phyloP scores from a whole-genome alignment of 495 filamentous ascomycete species.

The Xylaria scruposa region DNA sequence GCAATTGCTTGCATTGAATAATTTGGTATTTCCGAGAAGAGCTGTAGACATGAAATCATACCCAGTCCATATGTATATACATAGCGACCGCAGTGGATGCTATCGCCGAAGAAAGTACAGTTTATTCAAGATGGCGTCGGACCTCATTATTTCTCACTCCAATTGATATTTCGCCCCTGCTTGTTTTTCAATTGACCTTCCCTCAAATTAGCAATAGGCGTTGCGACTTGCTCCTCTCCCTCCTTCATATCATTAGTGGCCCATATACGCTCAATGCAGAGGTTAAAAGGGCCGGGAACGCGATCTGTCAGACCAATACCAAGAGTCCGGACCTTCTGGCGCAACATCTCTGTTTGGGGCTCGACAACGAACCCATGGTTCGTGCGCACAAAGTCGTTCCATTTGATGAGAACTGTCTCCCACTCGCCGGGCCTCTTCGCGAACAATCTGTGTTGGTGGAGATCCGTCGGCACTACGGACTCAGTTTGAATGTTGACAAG shows the following conservation, averaged over 20 bases:
- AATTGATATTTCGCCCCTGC: constrained; percentile 53
- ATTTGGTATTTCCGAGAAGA: constrained; percentile 4
- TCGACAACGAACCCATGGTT: constrained; percentile 90
- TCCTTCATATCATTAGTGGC: constrained; percentile 66
- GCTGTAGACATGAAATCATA: constrained; percentile 22
- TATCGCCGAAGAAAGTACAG: constrained; percentile 8
- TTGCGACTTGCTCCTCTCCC: constrained; percentile 41
- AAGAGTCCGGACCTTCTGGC: constrained; percentile 81
- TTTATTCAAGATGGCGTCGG: neutral
- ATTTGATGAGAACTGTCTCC: constrained; percentile 90
- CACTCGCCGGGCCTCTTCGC: constrained; percentile 80
- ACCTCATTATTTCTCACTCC: constrained; percentile 43
- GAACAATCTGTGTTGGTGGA: constrained; percentile 94
- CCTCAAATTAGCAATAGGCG: constrained; percentile 13
- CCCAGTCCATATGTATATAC: constrained; percentile 28
- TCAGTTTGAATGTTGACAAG: constrained; percentile 97
- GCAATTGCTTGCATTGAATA: neutral
- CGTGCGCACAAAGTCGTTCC: constrained; percentile 92
- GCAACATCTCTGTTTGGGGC: constrained; percentile 85
- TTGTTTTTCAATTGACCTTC: constrained; percentile 55
- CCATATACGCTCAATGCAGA: constrained; percentile 86
- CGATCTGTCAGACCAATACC: constrained; percentile 91
- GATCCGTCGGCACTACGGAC: constrained; percentile 85
- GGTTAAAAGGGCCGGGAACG: constrained; percentile 82
- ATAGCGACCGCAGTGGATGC: neutral